phyloP scores from a whole-genome alignment of 2,329 filamentous ascomycete species.

The Meredithiella fracta region DNA sequence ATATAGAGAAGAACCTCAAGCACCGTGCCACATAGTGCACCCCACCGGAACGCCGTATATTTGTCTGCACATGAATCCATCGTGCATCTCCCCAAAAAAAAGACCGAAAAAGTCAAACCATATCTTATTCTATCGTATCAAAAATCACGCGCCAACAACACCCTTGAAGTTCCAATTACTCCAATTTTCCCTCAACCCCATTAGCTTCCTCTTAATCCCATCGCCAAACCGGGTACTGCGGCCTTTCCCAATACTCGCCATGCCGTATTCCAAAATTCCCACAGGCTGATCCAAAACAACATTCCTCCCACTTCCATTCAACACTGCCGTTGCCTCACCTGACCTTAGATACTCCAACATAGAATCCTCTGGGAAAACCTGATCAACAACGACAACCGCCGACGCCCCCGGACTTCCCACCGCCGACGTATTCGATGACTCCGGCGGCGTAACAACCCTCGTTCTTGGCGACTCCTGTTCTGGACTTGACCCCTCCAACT shows the following conservation, averaged over 20 bases:
- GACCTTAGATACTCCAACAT: conserved; percentile 24
- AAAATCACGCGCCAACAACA: neutral
- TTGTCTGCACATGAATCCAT: neutral
- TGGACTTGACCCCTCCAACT: neutral
- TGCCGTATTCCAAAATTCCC: conserved; percentile 26
- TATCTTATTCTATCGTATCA: neutral
- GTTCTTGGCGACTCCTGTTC: conserved; percentile 6
- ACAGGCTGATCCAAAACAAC: conserved; percentile 24
- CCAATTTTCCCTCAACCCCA: conserved; percentile 25
- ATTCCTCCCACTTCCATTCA: conserved; percentile 22
- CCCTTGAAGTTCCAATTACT: conserved; percentile 23
- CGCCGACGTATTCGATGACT: conserved; percentile 1
- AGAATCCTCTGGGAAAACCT: conserved; percentile 25
- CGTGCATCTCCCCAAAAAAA: neutral
- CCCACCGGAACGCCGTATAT: neutral
- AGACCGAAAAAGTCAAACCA: neutral
- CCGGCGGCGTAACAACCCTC: conserved; percentile 5
- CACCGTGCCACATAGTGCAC: neutral
- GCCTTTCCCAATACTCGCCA: conserved; percentile 25
- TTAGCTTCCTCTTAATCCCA: conserved; percentile 30
- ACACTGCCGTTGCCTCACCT: conserved; percentile 23
- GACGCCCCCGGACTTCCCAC: conserved; percentile 7
- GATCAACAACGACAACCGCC: conserved; percentile 23
- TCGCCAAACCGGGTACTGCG: conserved; percentile 28
- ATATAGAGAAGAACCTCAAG: neutral